phyloP scores from a whole-genome alignment of 2,329 filamentous ascomycete species.

The Xylaria sp. region DNA sequence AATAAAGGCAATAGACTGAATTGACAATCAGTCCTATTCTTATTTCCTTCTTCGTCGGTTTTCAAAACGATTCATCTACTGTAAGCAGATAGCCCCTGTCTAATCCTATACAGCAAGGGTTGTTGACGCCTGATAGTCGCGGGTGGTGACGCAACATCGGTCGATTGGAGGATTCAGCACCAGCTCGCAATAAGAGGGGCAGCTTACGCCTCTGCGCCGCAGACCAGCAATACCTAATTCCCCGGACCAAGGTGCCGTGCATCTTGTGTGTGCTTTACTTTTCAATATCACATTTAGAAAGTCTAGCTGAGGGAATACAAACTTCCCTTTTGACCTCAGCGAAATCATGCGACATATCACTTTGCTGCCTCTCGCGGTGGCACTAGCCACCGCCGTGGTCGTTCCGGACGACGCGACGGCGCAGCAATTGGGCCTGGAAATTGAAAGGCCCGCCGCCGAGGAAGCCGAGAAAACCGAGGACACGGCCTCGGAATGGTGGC shows the following conservation, averaged over 20 bases:
- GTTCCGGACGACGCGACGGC: slow-evolving; percentile 41
- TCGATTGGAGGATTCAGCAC: slow-evolving; percentile 5
- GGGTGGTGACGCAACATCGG: slow-evolving; percentile 18
- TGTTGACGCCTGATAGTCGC: not conserved
- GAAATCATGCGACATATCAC: slow-evolving; percentile 28
- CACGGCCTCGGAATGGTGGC: slow-evolving; percentile 17
- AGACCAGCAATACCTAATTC: not conserved
- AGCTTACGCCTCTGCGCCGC: slow-evolving; percentile 6
- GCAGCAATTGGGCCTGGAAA: slow-evolving; percentile 35
- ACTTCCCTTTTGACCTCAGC: not conserved
- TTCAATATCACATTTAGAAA: not conserved
- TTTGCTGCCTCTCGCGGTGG: slow-evolving; percentile 23
- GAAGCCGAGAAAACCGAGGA: slow-evolving; percentile 2
- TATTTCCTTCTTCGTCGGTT: not conserved
- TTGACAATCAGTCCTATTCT: not conserved
- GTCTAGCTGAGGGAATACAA: not conserved
- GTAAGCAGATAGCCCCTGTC: too few relatives aligned
- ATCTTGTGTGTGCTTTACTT: not conserved
- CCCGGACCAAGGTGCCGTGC: not conserved
- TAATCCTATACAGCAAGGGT: not conserved
- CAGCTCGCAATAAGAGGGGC: slow-evolving; percentile 20
- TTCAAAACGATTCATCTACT: not conserved
- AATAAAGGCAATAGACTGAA: not conserved
- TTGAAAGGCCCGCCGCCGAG: slow-evolving; percentile 22
- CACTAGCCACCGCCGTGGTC: slow-evolving; percentile 23